Base-by-base conservation (phyloP, 805 yeast genomes). In the Starmerella roubikii region DNA sequence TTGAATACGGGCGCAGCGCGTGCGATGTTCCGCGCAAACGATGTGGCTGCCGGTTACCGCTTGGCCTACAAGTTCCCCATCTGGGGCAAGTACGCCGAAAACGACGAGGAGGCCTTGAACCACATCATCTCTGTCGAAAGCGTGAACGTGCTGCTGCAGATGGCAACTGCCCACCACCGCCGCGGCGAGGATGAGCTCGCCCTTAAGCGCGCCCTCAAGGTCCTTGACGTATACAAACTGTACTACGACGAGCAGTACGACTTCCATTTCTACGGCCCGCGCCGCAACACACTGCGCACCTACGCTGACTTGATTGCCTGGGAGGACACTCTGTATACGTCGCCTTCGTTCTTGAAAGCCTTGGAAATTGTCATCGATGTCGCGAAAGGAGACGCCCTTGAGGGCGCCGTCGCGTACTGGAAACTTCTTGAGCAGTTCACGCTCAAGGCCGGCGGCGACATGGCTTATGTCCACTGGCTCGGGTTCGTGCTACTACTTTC, bases 71-170 rank as follows among this genome's bases (percentile, higher is more conserved):
- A 83, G 41, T 91, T 91, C 66, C 52, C 53, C 26, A 35, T 44
- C 13, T 35, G 42, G 30, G 51, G 54, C 16, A 44, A 42, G 34
- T 44, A 50, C 23, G 84, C 96, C 16, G 78, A 78, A 54, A 66
- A 74, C 2, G 71, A 72, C n/a, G 81, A 80, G 50, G 52, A 48
- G 32, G 96, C 95, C 6, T 72, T 88, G 32, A 76, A 74, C 49
- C 96, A 91, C 55, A 65, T 88, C 51, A 93, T 82, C 53, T 67
- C 71, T 24, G 79, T 91, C 78, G 96, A 91, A 61, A 86, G 79
- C n/a, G 71, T 76, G 36, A 85, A 96, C 94, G 83, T 84, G 45
- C 61, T 91, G 46, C 60, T 70, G 15, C 95, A 84, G 55, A 75
- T 78, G 56, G 96, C 91, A 2, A 93, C 81, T 53, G 77, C 91